These are phyloP conservation scores for Arthrobotrys iridis DNA, from an alignment of 2,329 filamentous ascomycete genomes.

Conservation along the genomic window DNA sequence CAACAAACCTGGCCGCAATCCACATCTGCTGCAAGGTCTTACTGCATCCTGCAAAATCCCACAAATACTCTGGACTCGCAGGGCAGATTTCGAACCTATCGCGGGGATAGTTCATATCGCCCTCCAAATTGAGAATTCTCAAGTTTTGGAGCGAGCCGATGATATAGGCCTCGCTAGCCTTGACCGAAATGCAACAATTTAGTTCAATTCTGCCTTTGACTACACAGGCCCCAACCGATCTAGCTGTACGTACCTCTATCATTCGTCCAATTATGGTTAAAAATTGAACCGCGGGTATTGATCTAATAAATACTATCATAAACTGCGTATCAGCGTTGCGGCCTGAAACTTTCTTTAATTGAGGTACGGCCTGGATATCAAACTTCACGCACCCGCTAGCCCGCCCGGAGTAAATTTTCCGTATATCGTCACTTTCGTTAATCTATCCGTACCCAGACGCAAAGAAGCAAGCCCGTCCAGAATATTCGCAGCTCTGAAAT, in stretches of 20 bases:
- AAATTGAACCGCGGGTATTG: slow-evolving; percentile 20
- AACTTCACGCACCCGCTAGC: slow-evolving; percentile 13
- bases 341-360: too few relatives aligned
- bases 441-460: neutral
- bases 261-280: slow-evolving; percentile 33
- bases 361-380: too few relatives aligned
- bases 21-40: slow-evolving; percentile 30
- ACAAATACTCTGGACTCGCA: neutral
- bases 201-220: neutral
- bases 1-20: slow-evolving; percentile 28
- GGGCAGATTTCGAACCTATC: slow-evolving; percentile 4
- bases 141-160: slow-evolving; percentile 7
- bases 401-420: slow-evolving; percentile 41
- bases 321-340: too few relatives aligned
- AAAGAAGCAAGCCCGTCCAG: slow-evolving; percentile 29
- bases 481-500: slow-evolving; percentile 36
- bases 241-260: slow-evolving; percentile 13
- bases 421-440: slow-evolving; percentile 42
- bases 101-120: neutral
- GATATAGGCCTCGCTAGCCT: slow-evolving; percentile 14
- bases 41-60: slow-evolving; percentile 18
- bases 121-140: slow-evolving; percentile 26
- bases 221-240: neutral
- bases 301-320: slow-evolving; percentile 25
- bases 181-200: neutral